Evolutionary conservation across 1,284 basidiomycete species (phyloP).

Genomic region (Leccinum fuscescens): DNA sequence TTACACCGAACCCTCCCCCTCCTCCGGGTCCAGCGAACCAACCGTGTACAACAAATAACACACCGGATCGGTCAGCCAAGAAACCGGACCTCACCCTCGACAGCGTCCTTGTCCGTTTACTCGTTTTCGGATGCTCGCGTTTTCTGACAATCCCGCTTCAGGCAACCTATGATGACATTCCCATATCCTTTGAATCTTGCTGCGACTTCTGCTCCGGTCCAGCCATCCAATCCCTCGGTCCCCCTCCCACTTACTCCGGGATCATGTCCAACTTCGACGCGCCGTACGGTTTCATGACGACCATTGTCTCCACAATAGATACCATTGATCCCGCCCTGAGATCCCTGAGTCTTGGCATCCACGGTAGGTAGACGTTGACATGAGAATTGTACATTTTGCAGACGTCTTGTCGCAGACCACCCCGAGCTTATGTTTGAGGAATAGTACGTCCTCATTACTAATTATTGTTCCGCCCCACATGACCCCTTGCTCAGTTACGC

Average conservation of each 20-base stretch:
- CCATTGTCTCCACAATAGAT: conserved; percentile 48
- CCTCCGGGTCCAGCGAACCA: not conserved
- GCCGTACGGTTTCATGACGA: conserved; percentile 34
- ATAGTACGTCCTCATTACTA: conserved; percentile 36
- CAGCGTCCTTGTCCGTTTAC: conserved; percentile 15
- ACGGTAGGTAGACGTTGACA: conserved; percentile 42
- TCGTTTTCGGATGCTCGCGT: not conserved
- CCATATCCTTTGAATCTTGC: conserved; percentile 33
- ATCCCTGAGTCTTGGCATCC: conserved; percentile 56
- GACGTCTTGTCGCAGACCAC: conserved; percentile 39
- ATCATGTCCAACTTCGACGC: conserved; percentile 19
- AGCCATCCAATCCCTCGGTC: conserved; percentile 21
- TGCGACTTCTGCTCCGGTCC: conserved; percentile 30
- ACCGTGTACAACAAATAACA: not conserved
- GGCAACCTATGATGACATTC: conserved; percentile 19
- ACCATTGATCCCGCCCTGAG: conserved; percentile 46
- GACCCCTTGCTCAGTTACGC: conserved; percentile 44
- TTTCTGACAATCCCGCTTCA: conserved; percentile 11
- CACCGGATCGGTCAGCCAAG: conserved; percentile 5
- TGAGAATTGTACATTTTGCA: not conserved
- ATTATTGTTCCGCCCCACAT: not conserved
- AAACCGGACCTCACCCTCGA: not conserved
- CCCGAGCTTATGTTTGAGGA: conserved; percentile 60
- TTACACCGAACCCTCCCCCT: conserved; percentile 7
- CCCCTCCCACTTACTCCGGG: conserved; percentile 43